Evolutionary conservation across 225 moss, liverwort and hornwort species (phyloP).

Genomic region (Climacium dendroides): DNA sequence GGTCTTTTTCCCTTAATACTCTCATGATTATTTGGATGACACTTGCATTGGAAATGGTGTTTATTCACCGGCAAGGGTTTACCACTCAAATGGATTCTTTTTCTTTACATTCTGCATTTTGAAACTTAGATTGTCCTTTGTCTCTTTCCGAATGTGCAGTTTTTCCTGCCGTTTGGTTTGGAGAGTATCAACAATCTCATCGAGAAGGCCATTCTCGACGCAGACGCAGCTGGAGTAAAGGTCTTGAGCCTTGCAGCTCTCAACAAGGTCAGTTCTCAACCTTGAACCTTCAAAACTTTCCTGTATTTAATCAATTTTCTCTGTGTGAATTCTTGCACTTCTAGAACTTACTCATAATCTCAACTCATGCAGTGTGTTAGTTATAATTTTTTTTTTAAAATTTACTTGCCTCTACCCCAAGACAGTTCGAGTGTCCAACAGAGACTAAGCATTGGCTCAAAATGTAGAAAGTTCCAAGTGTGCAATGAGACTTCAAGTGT

Average conservation of each 20-base stretch:
- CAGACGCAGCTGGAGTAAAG: constrained; percentile 43
- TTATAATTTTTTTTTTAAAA: no score
- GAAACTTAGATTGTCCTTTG: neutral
- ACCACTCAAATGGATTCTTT: neutral
- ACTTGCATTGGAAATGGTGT: neutral
- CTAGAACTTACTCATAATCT: no score
- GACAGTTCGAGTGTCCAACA: neutral
- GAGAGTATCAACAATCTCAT: constrained; percentile 32
- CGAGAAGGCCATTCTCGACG: constrained; percentile 41
- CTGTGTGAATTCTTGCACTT: neutral
- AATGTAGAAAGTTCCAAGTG: neutral
- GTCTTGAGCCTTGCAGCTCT: constrained; percentile 58
- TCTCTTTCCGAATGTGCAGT: constrained; percentile 8
- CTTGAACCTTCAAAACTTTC: neutral
- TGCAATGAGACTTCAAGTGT: neutral
- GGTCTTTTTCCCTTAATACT: neutral
- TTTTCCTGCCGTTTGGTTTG: constrained; percentile 35
- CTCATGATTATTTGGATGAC: neutral
- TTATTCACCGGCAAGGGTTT: neutral
- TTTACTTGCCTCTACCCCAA: neutral
- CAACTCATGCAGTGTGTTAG: neutral
- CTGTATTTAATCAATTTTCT: neutral
- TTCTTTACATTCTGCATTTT: neutral
- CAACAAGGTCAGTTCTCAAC: constrained; percentile 27
- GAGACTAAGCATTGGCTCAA: neutral